These are phyloP conservation scores for Iris pallida DNA, from an alignment of 116 monocot genomes.

Conservation along the genomic window DNA sequence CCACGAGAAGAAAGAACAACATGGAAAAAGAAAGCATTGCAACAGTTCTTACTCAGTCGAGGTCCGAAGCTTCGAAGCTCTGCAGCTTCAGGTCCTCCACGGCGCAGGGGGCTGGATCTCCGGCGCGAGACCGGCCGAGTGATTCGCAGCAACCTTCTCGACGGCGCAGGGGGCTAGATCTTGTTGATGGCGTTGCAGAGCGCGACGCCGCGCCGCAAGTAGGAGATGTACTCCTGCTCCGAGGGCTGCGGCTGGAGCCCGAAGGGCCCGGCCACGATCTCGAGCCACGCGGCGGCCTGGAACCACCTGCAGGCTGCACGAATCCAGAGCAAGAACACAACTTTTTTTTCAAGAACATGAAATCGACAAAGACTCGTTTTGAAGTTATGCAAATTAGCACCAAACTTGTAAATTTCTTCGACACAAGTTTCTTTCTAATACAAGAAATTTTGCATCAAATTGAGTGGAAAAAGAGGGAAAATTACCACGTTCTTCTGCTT, in stretches of 20 bases:
- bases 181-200: slow-evolving; percentile 74
- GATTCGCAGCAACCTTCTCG: slow-evolving; percentile 50
- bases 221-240: slow-evolving; percentile 54
- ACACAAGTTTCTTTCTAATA: no score
- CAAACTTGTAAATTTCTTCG: no score
- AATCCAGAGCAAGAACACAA: no score
- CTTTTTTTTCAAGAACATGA: no score
- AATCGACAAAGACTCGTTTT: no score
- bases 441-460: no score
- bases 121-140: slow-evolving; percentile 15
- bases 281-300: slow-evolving; percentile 57
- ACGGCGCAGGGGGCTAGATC: no score
- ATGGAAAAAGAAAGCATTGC: no score
- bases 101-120: slow-evolving; percentile 62
- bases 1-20: no score
- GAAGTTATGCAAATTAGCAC: no score
- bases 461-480: no score
- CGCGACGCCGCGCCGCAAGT: slow-evolving; percentile 53
- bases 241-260: slow-evolving; percentile 37
- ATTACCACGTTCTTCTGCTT: slow-evolving; percentile 63
- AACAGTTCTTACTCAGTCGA: slow-evolving; percentile 48
- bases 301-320: slow-evolving; percentile 49
- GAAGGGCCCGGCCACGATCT: slow-evolving; percentile 43
- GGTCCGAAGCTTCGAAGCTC: slow-evolving; percentile 70
- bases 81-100: slow-evolving; percentile 56